Percentiles rank a stretch among this genome's conserved stretches.
phyloP scores from a whole-genome alignment of 2,329 filamentous ascomycete species.

The Fusarium sp. region DNA sequence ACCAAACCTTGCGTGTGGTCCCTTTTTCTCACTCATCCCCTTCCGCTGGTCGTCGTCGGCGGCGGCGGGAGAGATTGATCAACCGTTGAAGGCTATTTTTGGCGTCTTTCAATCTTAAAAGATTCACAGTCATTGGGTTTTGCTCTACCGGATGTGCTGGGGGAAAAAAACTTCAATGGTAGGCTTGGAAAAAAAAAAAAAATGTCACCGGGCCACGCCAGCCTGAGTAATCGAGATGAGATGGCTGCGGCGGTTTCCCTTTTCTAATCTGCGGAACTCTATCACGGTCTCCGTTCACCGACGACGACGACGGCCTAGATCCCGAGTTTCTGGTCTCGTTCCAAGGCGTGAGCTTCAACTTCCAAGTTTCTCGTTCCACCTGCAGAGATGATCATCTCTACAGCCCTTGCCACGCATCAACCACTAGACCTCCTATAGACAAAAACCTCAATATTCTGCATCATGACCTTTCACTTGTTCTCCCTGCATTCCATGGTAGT shows the following conservation, averaged over 20 bases:
- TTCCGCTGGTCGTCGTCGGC: not conserved
- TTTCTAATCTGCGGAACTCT: not conserved
- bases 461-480: not conserved
- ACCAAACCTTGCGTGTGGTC: conserved; percentile 12
- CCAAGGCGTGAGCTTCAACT: conserved; percentile 2
- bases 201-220: conserved; percentile 8
- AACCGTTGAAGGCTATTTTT: conserved; percentile 31
- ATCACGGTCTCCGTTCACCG: conserved; percentile 6
- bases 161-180: not conserved
- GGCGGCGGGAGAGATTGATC: conserved; percentile 24
- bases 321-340: not conserved
- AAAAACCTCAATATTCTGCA: not conserved
- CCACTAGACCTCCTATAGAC: not conserved
- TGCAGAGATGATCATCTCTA: conserved; percentile 16
- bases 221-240: conserved; percentile 3
- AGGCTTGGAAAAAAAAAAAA: not conserved
- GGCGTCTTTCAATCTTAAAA: conserved; percentile 35
- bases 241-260: not conserved
- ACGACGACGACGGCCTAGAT: conserved; percentile 4
- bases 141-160: not conserved
- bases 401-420: conserved; percentile 23
- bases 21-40: not conserved
- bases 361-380: conserved; percentile 8
- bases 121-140: conserved; percentile 14
- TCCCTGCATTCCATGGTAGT: conserved; percentile 24